phyloP scores from a whole-genome alignment of 2,329 filamentous ascomycete genomes.

The Akanthomyces lecanii region DNA sequence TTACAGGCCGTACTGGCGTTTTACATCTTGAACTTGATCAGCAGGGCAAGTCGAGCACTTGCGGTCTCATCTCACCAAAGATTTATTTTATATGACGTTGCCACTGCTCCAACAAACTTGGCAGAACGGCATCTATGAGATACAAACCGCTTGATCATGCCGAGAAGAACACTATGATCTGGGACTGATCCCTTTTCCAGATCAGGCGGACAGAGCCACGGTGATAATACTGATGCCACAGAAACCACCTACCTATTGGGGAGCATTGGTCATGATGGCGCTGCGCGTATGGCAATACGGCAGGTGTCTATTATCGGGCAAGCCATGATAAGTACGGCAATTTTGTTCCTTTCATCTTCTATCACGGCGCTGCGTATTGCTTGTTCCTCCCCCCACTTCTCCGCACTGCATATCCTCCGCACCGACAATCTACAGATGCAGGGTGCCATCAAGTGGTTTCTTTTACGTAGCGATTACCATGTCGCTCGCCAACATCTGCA shows the following conservation, averaged over 20 bases:
- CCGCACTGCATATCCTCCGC: conserved; percentile 2
- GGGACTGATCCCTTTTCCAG: neutral
- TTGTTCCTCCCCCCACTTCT: conserved; percentile 2
- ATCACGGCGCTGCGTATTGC: neutral
- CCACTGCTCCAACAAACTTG: neutral
- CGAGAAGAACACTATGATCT: neutral
- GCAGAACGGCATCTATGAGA: neutral
- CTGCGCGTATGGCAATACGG: neutral
- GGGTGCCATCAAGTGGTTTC: neutral
- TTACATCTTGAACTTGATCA: neutral
- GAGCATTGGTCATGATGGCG: neutral
- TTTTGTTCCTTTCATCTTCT: neutral
- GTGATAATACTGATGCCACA: neutral
- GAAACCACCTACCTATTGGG: neutral
- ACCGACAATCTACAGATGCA: neutral
- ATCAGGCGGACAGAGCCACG: neutral
- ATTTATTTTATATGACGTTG: neutral
- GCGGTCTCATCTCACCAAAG: neutral
- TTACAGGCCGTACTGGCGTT: neutral
- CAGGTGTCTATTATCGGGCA: neutral
- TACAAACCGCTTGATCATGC: neutral
- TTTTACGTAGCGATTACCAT: conserved; percentile 11
- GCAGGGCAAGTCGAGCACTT: neutral
- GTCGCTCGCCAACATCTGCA: neutral
- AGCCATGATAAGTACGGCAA: neutral